Conservation (phyloP, 2,329 filamentous ascomycete species). For the Aspergillus tanneri region DNA sequence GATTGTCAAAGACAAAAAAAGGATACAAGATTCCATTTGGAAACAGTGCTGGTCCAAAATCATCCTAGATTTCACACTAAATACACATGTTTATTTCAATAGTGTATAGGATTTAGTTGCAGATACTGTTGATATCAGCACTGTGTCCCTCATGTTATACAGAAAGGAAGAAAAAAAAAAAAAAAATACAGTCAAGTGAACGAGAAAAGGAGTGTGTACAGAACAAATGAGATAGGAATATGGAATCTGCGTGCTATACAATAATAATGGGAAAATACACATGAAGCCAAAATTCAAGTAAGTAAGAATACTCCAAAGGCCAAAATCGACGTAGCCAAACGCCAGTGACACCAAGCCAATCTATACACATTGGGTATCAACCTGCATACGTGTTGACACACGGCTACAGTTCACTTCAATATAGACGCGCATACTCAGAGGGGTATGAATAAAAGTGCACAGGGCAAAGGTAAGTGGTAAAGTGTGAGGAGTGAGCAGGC, state of each 20-base stretch:
- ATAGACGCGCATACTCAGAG: slow-evolving; percentile 3
- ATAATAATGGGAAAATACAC: slow-evolving; percentile 2
- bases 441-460: slow-evolving; percentile 6
- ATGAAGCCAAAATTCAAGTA: slow-evolving; percentile 2
- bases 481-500: neutral
- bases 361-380: slow-evolving; percentile 39
- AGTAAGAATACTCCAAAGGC: slow-evolving; percentile 2
- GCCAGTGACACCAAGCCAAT: slow-evolving; percentile 33
- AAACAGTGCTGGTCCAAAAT: neutral
- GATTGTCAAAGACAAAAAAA: too few species aligned
- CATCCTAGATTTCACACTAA: neutral
- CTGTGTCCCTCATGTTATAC: neutral
- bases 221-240: slow-evolving; percentile 13
- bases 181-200: slow-evolving; percentile 6
- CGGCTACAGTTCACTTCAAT: slow-evolving; percentile 15
- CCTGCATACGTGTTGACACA: slow-evolving; percentile 21
- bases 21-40: too few species aligned
- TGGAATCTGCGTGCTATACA: neutral
- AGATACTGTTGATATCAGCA: neutral
- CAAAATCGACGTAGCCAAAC: slow-evolving; percentile 20
- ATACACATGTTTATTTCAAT: neutral
- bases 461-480: neutral
- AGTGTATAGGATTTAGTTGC: neutral
- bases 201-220: neutral
- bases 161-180: neutral